Conservation (phyloP, 2,329 filamentous ascomycete genomes). For the Phyllosticta citrichinensis region DNA sequence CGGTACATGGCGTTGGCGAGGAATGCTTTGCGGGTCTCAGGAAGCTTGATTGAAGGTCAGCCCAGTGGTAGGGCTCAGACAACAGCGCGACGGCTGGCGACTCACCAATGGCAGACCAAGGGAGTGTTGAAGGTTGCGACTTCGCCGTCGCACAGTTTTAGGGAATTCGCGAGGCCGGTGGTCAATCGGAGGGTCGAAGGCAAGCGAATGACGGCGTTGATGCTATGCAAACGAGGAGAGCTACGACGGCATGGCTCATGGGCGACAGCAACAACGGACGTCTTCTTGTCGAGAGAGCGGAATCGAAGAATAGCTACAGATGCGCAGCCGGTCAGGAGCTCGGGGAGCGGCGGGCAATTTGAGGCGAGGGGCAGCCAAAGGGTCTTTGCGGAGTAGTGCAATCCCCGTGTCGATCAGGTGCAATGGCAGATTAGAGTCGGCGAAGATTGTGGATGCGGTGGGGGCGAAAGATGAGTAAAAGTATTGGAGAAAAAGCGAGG, state of each 20-base stretch:
- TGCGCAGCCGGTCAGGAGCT: neutral
- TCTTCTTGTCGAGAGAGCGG: neutral
- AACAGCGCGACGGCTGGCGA: neutral
- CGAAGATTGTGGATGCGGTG: neutral
- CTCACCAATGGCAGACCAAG: neutral
- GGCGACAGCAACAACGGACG: neutral
- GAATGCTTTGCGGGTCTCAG: neutral
- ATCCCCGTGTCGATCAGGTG: neutral
- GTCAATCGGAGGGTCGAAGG: neutral
- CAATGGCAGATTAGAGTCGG: neutral
- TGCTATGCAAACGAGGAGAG: neutral
- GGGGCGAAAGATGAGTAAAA: neutral
- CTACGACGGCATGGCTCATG: neutral
- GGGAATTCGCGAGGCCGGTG: neutral
- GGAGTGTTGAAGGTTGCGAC: neutral
- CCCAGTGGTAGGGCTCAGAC: neutral
- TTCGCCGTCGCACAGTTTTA: neutral
- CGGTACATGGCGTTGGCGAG: conserved; percentile 1
- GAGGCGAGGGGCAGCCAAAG: neutral
- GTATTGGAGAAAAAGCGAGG: neutral
- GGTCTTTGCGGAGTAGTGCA: neutral
- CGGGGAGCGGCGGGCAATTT: neutral
- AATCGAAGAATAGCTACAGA: neutral
- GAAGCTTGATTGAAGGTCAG: neutral
- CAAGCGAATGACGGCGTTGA: neutral